Base-by-base conservation (phyloP, 257 asterid genomes). In the Solanum chmielewskii region DNA sequence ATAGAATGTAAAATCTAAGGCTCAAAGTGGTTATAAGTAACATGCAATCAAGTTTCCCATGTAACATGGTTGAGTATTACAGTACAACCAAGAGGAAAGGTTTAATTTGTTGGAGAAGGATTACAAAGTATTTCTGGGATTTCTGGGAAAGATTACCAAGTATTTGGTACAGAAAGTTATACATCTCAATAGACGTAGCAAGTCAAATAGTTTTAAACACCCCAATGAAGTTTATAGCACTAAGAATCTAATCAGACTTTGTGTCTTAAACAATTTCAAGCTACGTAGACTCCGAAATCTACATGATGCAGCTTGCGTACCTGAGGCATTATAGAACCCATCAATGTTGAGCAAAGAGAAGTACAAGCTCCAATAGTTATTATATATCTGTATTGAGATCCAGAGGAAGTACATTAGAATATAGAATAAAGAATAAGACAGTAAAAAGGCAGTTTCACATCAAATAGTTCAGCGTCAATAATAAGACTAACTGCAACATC, bases 311-410 rank as follows among this genome's bases (percentile, higher is more conserved):
- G 42, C 69, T 81, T 31, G 84, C 64, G 21, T 90, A 97, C 99
- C 98, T 97, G 99, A 42, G 99, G 99, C 88, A 97, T 93, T 70
- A 97, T 82, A 29, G 99, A 97, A 85, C 99, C 99, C 98, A 95
- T 90, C 93, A 97, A 91, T 27, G 99, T 94, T 37, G 99, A 97
- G 93, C 97, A 93, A 71, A 97, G 99, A 88, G 99, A 98, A 88
- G 97, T 93, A 88, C 94, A 93, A 88, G 99, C 99, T 87, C 99
- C 99, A 42, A 92, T 44, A 56, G 96, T 93, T 70, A 97, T 86
- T 70, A 95, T 85, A 89, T 94, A 95, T 75, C 99, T 97, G 93
- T 87, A 90, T 82, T 42, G 83, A 52, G 73, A 89, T 86, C 16
- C 6, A 78, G 41, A 77, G 69, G 6, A 60, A 49, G 66, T 86